Conservation (phyloP, 768 basidiomycete species). For the Mrakia frigida region DNA sequence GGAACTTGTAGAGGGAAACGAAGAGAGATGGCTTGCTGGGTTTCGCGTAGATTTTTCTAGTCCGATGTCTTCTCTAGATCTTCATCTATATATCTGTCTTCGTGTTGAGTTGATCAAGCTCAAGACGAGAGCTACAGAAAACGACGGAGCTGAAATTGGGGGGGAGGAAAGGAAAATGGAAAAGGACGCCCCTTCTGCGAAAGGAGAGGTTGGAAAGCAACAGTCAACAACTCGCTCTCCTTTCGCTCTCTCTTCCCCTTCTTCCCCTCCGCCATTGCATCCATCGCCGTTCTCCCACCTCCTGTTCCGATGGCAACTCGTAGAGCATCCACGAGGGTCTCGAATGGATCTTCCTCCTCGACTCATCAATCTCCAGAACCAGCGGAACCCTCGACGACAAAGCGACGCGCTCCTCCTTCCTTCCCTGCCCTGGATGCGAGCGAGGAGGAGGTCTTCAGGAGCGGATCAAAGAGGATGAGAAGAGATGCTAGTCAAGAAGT, state of each 20-base stretch:
- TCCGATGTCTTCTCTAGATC: not conserved
- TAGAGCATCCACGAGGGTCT: not conserved
- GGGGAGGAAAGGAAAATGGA: not conserved
- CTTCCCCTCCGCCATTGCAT: not conserved
- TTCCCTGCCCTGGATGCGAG: not conserved
- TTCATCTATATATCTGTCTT: not conserved
- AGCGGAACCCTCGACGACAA: not conserved
- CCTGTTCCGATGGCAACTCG: slow-evolving; percentile 14
- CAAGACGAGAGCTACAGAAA: not conserved
- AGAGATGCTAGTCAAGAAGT: not conserved
- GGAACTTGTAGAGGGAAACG: not conserved
- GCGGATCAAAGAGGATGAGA: not conserved
- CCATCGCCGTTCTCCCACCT: not conserved
- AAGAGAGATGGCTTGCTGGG: not conserved
- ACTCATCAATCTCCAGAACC: not conserved
- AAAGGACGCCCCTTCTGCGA: not conserved
- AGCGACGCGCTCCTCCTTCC: slow-evolving; percentile 17
- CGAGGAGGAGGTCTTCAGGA: slow-evolving; percentile 21
- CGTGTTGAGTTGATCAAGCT: not conserved
- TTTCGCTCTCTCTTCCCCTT: not conserved
- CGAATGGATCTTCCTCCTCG: not conserved
- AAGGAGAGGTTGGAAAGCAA: no score
- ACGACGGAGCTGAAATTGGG: no score
- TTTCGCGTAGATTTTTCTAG: not conserved
- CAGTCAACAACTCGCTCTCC: not conserved